Evolutionary conservation across 2,329 filamentous ascomycete genomes (phyloP).

Genomic region (Aspergillus costaricaensis): DNA sequence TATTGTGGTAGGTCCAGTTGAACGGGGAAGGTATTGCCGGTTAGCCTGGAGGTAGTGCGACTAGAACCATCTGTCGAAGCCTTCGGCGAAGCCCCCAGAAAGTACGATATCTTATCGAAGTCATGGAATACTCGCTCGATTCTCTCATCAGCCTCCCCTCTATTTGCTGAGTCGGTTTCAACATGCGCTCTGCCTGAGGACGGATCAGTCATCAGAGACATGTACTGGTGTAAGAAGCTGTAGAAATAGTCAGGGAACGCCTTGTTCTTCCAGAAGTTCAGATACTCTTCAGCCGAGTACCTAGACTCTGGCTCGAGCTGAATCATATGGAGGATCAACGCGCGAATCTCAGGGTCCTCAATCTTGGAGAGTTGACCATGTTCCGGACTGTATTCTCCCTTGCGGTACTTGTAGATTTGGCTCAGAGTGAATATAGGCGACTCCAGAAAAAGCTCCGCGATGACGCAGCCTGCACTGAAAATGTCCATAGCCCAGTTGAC

Average conservation of each 20-base stretch:
- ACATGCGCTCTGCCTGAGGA: constrained; percentile 74
- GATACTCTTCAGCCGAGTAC: constrained; percentile 90
- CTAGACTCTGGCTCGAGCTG: constrained; percentile 88
- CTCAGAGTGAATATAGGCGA: constrained; percentile 96
- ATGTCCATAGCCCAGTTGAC: constrained; percentile 96
- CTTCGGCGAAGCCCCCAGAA: constrained; percentile 72
- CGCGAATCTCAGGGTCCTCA: constrained; percentile 79
- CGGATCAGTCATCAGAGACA: constrained; percentile 91
- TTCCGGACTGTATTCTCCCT: constrained; percentile 86
- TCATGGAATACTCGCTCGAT: constrained; percentile 92
- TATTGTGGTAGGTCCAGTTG: constrained; percentile 85
- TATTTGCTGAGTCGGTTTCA: constrained; percentile 67
- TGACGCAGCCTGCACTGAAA: constrained; percentile 94
- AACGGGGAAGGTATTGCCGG: constrained; percentile 62
- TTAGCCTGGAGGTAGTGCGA: constrained; percentile 34
- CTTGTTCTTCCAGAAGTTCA: constrained; percentile 87
- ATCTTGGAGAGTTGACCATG: constrained; percentile 81
- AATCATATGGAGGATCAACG: constrained; percentile 94
- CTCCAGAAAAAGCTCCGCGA: constrained; percentile 94
- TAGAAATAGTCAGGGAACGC: constrained; percentile 97
- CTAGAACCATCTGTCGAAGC: constrained; percentile 39
- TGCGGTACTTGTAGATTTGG: constrained; percentile 91
- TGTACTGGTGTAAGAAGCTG: constrained; percentile 95
- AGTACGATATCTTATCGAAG: constrained; percentile 97
- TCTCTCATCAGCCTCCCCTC: constrained; percentile 86